Conservation (phyloP, 2,329 filamentous ascomycete genomes). For the Byssothecium circinans region DNA sequence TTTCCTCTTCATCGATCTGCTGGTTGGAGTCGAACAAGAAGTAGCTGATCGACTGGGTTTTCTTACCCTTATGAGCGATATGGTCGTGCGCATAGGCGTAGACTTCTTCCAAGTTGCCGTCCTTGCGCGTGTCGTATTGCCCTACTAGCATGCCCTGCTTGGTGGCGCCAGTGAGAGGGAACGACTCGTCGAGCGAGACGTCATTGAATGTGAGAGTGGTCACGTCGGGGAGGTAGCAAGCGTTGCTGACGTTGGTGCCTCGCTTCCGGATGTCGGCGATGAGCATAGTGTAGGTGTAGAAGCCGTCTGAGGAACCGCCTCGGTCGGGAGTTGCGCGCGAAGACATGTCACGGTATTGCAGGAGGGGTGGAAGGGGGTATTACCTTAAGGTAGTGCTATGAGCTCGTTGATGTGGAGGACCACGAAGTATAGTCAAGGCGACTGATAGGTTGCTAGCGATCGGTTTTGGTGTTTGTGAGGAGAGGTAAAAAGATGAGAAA, state of each 20-base stretch:
- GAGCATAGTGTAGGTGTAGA: background rate
- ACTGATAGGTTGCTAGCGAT: too few relatives aligned
- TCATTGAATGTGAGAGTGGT: background rate
- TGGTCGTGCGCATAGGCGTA: background rate
- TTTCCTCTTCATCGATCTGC: background rate
- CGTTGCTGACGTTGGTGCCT: background rate
- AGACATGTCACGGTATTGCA: background rate
- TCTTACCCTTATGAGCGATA: background rate
- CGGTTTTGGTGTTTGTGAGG: too few relatives aligned
- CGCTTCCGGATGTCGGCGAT: background rate
- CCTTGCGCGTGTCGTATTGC: background rate
- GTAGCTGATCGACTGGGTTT: background rate
- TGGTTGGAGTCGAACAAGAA: background rate
- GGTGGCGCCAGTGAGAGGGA: background rate
- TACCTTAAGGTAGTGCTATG: too few relatives aligned
- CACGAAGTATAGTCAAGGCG: too few relatives aligned
- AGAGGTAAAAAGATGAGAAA: too few relatives aligned
- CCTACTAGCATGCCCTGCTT: background rate
- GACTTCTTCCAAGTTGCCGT: background rate
- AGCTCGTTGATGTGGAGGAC: too few relatives aligned
- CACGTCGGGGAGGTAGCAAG: background rate
- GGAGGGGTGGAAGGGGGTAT: background rate
- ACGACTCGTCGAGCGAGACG: background rate
- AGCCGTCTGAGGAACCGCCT: background rate
- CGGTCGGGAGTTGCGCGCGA: background rate